Conservation (phyloP, 495 filamentous ascomycete species). For the Tuber brumale region DNA sequence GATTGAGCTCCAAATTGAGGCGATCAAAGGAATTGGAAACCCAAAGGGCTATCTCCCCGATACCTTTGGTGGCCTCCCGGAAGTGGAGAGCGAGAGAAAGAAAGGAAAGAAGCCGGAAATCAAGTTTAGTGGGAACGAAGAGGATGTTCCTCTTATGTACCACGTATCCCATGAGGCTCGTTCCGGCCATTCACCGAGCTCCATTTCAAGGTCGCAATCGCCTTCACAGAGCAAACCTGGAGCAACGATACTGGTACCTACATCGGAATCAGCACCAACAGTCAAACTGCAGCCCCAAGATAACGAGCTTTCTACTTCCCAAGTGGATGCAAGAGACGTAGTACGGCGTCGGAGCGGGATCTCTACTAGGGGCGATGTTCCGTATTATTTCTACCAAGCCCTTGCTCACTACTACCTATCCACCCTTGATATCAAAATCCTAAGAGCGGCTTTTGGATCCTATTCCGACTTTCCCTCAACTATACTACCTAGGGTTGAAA, state of each 20-base stretch:
- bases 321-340: slow-evolving; percentile 38
- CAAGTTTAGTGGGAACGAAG: slow-evolving; percentile 46
- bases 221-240: slow-evolving; percentile 12
- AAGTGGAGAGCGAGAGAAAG: slow-evolving; percentile 47
- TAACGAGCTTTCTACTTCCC: slow-evolving; percentile 44
- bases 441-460: slow-evolving; percentile 80
- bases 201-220: slow-evolving; percentile 12
- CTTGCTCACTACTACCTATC: slow-evolving; percentile 88
- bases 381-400: slow-evolving; percentile 85
- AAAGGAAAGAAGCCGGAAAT: slow-evolving; percentile 50
- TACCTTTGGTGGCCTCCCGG: slow-evolving; percentile 43
- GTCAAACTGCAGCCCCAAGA: slow-evolving; percentile 33
- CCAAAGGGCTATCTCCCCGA: slow-evolving; percentile 40
- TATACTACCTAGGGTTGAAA: slow-evolving; percentile 83
- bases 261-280: slow-evolving; percentile 20
- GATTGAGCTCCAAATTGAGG: slow-evolving; percentile 28
- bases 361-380: slow-evolving; percentile 36
- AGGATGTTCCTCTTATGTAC: slow-evolving; percentile 53
- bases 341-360: neutral
- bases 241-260: slow-evolving; percentile 10
- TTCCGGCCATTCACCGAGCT: slow-evolving; percentile 30
- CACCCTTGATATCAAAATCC: slow-evolving; percentile 87
- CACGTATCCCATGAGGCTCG: slow-evolving; percentile 45
- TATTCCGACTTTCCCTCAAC: slow-evolving; percentile 81
- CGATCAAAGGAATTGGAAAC: slow-evolving; percentile 58